Percentiles rank a stretch among this genome's conserved stretches.
phyloP scores from a whole-genome alignment of 2,329 filamentous ascomycete species.

The Trichoderma gracile region DNA sequence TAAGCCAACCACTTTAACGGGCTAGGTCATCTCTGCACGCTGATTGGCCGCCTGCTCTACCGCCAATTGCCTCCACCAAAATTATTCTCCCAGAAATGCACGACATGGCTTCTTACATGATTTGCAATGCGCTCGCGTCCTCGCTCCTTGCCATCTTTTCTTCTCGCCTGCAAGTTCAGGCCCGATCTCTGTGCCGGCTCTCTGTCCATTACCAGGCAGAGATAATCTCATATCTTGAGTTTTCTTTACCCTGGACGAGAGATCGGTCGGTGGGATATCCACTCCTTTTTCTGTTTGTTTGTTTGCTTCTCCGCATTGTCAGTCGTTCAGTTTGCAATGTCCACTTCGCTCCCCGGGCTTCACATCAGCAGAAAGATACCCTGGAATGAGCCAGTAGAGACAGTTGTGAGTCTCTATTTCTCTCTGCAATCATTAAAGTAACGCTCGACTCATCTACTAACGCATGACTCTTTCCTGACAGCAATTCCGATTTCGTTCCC shows the following conservation, averaged over 20 bases:
- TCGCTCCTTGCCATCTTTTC: neutral
- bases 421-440: neutral
- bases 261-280: neutral
- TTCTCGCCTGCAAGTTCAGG: neutral
- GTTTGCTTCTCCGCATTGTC: constrained; percentile 1
- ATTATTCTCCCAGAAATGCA: constrained; percentile 6
- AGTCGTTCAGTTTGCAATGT: constrained; percentile 23
- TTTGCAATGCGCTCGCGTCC: constrained; percentile 9
- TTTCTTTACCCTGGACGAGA: neutral
- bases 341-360: constrained; percentile 20
- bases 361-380: constrained; percentile 20
- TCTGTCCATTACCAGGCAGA: neutral
- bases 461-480: neutral
- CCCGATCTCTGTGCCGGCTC: constrained; percentile 2
- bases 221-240: neutral
- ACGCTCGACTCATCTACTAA: neutral
- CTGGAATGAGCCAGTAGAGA: constrained; percentile 19
- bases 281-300: constrained; percentile 2
- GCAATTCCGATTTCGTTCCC: constrained; percentile 25
- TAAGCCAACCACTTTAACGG: constrained; percentile 14
- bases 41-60: constrained; percentile 19
- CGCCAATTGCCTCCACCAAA: constrained; percentile 24
- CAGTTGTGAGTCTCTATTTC: neutral
- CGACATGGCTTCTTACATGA: constrained; percentile 1
- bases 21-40: constrained; percentile 15